phyloP scores from a whole-genome alignment of 2,329 filamentous ascomycete genomes.

The Parafenestella ontariensis region DNA sequence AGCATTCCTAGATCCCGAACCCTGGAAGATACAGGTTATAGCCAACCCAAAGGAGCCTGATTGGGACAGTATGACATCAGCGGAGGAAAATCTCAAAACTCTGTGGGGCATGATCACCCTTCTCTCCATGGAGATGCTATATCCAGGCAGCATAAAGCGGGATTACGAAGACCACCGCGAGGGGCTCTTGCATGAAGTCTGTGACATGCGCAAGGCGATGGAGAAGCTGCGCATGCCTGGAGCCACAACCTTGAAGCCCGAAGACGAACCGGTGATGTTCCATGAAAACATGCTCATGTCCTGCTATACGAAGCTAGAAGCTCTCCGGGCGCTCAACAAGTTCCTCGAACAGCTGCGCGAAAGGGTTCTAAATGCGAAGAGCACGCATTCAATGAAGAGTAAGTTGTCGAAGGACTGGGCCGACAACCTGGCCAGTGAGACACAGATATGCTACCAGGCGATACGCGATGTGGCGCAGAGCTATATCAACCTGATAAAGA shows the following conservation, averaged over 20 bases:
- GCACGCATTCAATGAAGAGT: conserved; percentile 20
- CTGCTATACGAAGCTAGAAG: conserved; percentile 34
- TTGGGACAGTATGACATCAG: not conserved
- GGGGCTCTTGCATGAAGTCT: conserved; percentile 4
- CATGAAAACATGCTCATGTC: conserved; percentile 32
- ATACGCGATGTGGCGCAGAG: conserved; percentile 20
- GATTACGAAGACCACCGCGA: not conserved
- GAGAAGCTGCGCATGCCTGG: conserved; percentile 15
- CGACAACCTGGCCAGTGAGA: conserved; percentile 13
- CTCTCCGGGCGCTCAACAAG: conserved; percentile 21
- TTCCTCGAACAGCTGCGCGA: conserved; percentile 22
- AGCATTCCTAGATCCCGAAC: not conserved
- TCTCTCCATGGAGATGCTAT: not conserved
- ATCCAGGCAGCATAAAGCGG: not conserved
- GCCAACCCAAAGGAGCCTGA: not conserved
- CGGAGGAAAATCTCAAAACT: not conserved
- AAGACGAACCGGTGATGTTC: conserved; percentile 25
- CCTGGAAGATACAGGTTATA: not conserved
- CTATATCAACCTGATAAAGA: conserved; percentile 30
- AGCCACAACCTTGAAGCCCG: conserved; percentile 9
- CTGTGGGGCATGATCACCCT: conserved; percentile 2
- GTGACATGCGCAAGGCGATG: conserved; percentile 15
- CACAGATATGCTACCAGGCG: conserved; percentile 17
- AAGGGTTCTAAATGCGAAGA: conserved; percentile 24
- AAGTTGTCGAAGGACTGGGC: conserved; percentile 24